These are phyloP conservation scores for Sphagnurus paluster DNA, from an alignment of 1,284 basidiomycete genomes.

Conservation along the genomic window DNA sequence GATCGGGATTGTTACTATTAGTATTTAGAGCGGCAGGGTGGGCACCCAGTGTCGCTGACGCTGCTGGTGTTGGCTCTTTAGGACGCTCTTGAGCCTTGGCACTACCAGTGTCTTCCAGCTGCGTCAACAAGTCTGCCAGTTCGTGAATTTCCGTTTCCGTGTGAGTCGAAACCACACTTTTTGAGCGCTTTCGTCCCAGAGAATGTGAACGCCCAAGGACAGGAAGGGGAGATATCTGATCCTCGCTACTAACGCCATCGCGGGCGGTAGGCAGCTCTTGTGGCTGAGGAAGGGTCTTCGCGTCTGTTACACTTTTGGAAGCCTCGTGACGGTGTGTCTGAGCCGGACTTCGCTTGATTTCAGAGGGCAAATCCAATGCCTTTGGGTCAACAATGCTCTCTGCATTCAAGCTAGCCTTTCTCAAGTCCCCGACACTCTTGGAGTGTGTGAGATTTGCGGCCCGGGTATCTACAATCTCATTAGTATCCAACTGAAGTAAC, in stretches of 20 bases:
- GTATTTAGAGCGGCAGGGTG: no score
- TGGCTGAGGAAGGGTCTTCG: no score
- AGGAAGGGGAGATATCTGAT: slow-evolving; percentile 22
- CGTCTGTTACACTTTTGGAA: no score
- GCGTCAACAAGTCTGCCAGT: slow-evolving; percentile 38
- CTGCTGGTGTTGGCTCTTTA: background rate
- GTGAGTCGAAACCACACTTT: slow-evolving; percentile 33
- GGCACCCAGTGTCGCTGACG: no score
- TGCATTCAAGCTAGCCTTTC: background rate
- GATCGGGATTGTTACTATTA: no score
- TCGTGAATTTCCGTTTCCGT: slow-evolving; percentile 38
- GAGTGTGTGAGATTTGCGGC: no score
- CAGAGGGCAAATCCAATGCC: no score
- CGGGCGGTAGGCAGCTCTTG: no score
- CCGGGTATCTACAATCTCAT: background rate
- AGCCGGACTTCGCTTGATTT: no score
- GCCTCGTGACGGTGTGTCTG: no score
- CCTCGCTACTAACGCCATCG: slow-evolving; percentile 12
- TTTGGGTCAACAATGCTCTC: background rate
- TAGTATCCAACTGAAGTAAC: background rate
- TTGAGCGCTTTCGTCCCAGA: slow-evolving; percentile 14
- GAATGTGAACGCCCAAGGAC: slow-evolving; percentile 13
- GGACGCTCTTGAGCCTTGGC: slow-evolving; percentile 1
- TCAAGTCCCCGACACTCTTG: slow-evolving; percentile 3
- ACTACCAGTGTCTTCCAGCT: slow-evolving; percentile 15